Base-by-base conservation (phyloP, 129 eudicot genomes). In the Pseudognaphalium luteoalbum region DNA sequence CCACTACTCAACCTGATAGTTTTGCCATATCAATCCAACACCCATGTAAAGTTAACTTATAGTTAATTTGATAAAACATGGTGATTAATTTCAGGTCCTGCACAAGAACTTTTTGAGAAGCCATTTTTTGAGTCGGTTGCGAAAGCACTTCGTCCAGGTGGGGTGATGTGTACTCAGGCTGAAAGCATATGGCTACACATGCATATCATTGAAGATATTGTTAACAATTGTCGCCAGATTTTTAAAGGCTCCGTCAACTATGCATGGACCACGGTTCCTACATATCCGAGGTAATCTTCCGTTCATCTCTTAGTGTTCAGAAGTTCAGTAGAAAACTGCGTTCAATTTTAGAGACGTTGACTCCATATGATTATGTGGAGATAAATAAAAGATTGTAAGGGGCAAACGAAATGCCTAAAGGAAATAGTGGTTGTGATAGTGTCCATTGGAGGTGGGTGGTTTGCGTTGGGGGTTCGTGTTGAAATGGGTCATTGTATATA, bases 141-240 rank as follows among this genome's bases (percentile, higher is more conserved):
- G 57, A 94, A 81, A 78, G 97, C 97, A 34, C 97, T 94, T 72
- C 90, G 94, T 65, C 97, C 99, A 29, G 99, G 99, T 77, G 97
- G 99, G 21, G 99, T 94, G 25, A 88, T 94, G 39, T 94, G 97
- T 80, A 94, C 99, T 33, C 99, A 94, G 81, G 99, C 99, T 5
- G 99, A 94, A 73, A 94, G 97, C 85, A 94, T 91, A 17, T 94
- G 99, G 99, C 96, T 94, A 62, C 99, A 94, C 83, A 94, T 94
- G 99, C 91, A 94, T 85, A 94, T 94, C 71, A 94, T 94, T 39
- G 97, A 94, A 89, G 99, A 89, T 68, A 94, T 94, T 59, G 96
- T 91, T 47, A 63, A 83, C 33, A 94, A 94, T 67, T 94, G 98
- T 70, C 96, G 98, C 68, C 91, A 94, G 70, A 82, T 91, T 7